A percentile compares a stretch with the other conserved stretches of the same genome.
These are phyloP conservation scores for Diaporthe citriasiana DNA, from an alignment of 2,329 filamentous ascomycete species.

Conservation along the genomic window DNA sequence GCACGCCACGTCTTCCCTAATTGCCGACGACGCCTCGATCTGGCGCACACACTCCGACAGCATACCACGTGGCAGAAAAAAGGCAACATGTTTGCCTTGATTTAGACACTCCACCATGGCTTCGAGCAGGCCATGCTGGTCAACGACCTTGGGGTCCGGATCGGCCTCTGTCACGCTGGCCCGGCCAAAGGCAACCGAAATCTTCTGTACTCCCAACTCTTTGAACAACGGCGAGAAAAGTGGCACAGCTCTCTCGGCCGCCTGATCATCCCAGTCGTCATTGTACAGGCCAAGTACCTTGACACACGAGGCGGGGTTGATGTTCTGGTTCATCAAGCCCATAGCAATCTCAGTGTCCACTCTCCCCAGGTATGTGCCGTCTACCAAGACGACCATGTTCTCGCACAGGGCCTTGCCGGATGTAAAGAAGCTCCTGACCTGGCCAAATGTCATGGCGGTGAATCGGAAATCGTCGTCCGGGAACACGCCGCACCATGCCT, in stretches of 20 bases:
- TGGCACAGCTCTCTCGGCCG: neutral
- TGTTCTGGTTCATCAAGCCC: neutral
- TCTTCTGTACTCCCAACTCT: neutral
- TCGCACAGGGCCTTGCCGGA: neutral
- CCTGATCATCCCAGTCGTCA: neutral
- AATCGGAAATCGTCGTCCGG: neutral
- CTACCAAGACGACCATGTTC: neutral
- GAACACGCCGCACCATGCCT: neutral
- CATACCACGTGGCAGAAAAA: neutral
- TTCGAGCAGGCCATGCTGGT: neutral
- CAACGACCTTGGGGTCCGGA: neutral
- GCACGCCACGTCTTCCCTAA: neutral
- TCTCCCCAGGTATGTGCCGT: neutral
- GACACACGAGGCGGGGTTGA: neutral
- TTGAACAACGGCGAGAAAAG: neutral
- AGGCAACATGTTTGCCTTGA: neutral
- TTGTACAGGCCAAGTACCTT: neutral
- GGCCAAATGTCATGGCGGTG: neutral
- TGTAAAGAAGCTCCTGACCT: neutral
- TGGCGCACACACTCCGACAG: neutral
- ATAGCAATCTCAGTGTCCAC: neutral
- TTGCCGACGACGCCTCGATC: neutral
- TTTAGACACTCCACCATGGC: neutral
- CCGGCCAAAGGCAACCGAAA: neutral
- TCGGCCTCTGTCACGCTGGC: neutral